Evolutionary conservation across 2,329 filamentous ascomycete species (phyloP).

Genomic region (Hypoxylon sp.): DNA sequence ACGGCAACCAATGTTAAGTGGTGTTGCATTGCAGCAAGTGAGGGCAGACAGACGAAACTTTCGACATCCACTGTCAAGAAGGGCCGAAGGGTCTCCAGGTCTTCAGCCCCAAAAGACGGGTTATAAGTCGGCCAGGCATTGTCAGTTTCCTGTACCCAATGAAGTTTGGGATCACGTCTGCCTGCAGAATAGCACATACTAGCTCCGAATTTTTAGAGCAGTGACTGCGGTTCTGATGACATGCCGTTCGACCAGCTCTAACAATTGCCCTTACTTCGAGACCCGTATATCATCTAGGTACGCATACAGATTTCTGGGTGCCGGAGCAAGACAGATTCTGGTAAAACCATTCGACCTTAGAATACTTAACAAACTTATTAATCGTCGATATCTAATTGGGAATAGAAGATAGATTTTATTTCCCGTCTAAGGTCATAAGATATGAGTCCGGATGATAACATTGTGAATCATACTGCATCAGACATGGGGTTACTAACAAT

Average conservation of each 20-base stretch:
- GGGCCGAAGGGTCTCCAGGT: conserved; percentile 24
- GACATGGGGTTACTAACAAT: background rate
- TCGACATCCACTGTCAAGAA: conserved; percentile 9
- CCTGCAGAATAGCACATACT: background rate
- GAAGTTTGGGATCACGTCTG: background rate
- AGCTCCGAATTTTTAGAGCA: background rate
- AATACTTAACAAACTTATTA: background rate
- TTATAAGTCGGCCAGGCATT: conserved; percentile 1
- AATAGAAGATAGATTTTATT: background rate
- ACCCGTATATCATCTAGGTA: background rate
- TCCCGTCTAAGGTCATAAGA: background rate
- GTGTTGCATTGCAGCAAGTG: conserved; percentile 2
- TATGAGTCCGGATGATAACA: background rate
- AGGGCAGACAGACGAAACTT: conserved; percentile 8
- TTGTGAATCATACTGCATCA: background rate
- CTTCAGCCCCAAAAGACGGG: background rate
- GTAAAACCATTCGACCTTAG: background rate
- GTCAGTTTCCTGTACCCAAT: background rate
- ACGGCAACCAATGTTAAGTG: background rate
- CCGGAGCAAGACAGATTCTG: background rate
- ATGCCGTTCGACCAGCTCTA: background rate
- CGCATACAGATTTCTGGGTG: background rate
- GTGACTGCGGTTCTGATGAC: background rate
- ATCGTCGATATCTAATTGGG: background rate
- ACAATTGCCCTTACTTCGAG: no score